Conservation (phyloP, 208 protist genomes). For the Acanthamoeba sp. region DNA sequence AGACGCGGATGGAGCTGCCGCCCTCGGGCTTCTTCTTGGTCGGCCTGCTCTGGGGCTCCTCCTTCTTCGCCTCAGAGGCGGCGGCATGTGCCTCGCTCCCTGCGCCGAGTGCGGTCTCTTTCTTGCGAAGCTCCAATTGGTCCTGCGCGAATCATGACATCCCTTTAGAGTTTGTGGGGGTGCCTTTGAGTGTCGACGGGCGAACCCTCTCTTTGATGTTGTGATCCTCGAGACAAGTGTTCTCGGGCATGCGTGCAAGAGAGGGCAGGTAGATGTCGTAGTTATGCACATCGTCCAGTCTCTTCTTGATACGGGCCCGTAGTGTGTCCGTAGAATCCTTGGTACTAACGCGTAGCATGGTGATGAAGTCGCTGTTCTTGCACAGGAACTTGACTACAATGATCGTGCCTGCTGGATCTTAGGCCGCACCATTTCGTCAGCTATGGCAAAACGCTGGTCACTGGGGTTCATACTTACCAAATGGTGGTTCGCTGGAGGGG, state of each 20-base stretch:
- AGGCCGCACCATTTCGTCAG: background rate
- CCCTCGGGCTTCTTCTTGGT: conserved; percentile 18
- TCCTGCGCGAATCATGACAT: background rate
- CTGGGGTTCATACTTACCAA: background rate
- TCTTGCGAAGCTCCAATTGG: background rate
- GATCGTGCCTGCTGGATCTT: background rate
- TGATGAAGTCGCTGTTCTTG: conserved; percentile 26
- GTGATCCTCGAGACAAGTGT: background rate
- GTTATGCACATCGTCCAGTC: background rate
- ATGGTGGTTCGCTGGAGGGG: background rate
- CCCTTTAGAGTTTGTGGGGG: too few species aligned
- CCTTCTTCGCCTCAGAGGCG: background rate
- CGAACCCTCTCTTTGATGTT: background rate
- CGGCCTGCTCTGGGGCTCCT: background rate
- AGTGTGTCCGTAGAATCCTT: background rate
- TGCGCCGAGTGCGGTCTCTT: background rate
- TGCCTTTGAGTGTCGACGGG: too few species aligned
- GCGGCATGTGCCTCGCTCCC: background rate
- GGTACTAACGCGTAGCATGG: background rate
- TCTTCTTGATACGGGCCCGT: background rate
- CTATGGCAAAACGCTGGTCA: background rate
- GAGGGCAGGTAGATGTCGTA: conserved; percentile 19
- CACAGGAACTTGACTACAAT: conserved; percentile 18
- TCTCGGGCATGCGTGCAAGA: background rate
- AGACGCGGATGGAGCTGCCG: conserved; percentile 7